Base-by-base conservation (phyloP, 2,329 filamentous ascomycete genomes). In the Chalaropsis thielavioides region DNA sequence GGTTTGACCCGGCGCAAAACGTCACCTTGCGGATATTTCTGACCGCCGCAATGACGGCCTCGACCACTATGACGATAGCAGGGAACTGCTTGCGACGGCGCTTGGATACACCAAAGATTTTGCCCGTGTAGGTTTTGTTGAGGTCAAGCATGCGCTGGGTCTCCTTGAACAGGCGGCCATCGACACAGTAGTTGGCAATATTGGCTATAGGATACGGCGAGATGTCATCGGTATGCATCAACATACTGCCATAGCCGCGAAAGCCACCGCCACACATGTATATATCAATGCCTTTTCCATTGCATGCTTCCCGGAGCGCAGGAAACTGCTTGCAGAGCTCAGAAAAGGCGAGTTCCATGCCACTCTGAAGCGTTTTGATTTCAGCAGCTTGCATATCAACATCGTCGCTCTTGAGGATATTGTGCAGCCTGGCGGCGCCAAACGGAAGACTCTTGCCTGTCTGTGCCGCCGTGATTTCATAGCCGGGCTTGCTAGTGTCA, bases 221-320 rank as follows among this genome's bases (percentile, higher is more conserved):
- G 54, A 90, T 81, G 5, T 78, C 75, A 70, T 92, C 88, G 69
- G 83, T 81, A 72, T 88, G 85, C 87, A 95, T 92, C 63, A 96
- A 79, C 71, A 95, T 85, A 74, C 90, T 95, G 6, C 91, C 92
- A 79, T 95, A 96, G 17, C 92, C 92, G 43, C 92, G 80, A 72
- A 96, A 95, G 0, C 92, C 92, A 27, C 92, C 92, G 54, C 92
- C 92, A 68, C 89, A 95, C 66, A 96, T 84, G 72, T 92, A 96
- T 8, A 96, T 78, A 41, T 87, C 83, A 66, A 91, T 78, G 3
- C 81, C 81, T 61, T 69, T 68, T 49, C 70, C 67, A 41, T 62
- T 22, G 8, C 44, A 40, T n/a, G 54, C 41, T 41, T 72, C 61
- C 44, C 71, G 68, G 0, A 92, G 83, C 1, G 71, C 70, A 2